Evolutionary conservation across 2,329 filamentous ascomycete species (phyloP).

Genomic region (Colletotrichum sp.): DNA sequence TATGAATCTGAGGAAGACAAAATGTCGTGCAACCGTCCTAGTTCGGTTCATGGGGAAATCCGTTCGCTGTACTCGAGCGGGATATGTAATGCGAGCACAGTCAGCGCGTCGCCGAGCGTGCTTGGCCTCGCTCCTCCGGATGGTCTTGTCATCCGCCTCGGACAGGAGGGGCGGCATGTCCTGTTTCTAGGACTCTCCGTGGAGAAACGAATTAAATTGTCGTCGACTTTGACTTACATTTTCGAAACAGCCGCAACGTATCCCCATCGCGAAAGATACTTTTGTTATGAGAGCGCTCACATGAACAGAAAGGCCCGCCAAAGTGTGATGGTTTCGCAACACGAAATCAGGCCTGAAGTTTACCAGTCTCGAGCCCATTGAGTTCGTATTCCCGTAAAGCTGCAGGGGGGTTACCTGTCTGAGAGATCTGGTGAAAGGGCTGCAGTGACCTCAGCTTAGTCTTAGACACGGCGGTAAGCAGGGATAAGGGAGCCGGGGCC

Average conservation of each 20-base stretch:
- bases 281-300: not conserved
- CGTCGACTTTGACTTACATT: not conserved
- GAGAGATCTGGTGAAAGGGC: not conserved
- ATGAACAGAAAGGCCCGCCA: not conserved
- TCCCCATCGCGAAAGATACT: not conserved
- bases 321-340: not conserved
- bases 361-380: not conserved
- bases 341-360: not conserved
- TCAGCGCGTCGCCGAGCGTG: constrained; percentile 1
- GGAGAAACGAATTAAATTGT: not conserved
- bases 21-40: not conserved
- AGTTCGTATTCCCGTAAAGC: constrained; percentile 1
- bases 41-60: not conserved
- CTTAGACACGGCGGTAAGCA: not conserved
- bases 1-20: constrained; percentile 1
- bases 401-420: constrained; percentile 8
- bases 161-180: not conserved
- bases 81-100: constrained; percentile 5
- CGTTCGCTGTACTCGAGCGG: not conserved
- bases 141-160: not conserved
- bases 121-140: not conserved
- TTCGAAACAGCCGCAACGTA: not conserved
- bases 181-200: not conserved
- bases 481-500: not conserved
- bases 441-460: constrained; percentile 8